Conservation (phyloP, 805 yeast genomes). For the Sugiyamaella floridensis region DNA sequence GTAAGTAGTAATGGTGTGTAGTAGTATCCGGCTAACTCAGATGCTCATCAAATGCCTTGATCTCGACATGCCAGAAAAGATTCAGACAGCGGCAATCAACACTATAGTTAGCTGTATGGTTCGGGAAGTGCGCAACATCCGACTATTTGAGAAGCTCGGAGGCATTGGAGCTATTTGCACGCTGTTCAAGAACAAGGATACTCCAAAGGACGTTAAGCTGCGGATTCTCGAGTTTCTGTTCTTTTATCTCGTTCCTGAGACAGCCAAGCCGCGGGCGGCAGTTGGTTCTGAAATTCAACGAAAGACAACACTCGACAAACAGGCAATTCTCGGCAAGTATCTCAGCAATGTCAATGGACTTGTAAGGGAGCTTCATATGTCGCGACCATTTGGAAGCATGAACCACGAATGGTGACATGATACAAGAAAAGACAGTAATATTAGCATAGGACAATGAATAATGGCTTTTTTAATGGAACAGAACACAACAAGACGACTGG, state of each 20-base stretch:
- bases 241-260: conserved; percentile 62
- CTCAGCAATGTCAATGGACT: conserved; percentile 41
- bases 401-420: conserved; percentile 39
- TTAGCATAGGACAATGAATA: not conserved
- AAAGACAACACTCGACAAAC: conserved; percentile 41
- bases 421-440: not conserved
- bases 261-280: conserved; percentile 18
- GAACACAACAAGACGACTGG: no score
- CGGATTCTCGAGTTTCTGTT: conserved; percentile 63
- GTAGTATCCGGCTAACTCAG: conserved; percentile 2
- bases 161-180: conserved; percentile 52
- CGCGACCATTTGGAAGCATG: conserved; percentile 46
- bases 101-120: conserved; percentile 53
- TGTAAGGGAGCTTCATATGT: conserved; percentile 39
- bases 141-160: conserved; percentile 49
- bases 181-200: conserved; percentile 34
- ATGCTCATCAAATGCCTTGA: conserved; percentile 27
- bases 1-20: not conserved
- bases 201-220: conserved; percentile 50
- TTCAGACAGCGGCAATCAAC: conserved; percentile 41
- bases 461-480: no score
- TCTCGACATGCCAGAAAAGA: conserved; percentile 11
- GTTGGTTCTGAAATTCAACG: conserved; percentile 23
- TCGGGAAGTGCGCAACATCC: conserved; percentile 47
- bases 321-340: conserved; percentile 36